Conservation (phyloP, 768 basidiomycete genomes). For the Amanita polypyramis region DNA sequence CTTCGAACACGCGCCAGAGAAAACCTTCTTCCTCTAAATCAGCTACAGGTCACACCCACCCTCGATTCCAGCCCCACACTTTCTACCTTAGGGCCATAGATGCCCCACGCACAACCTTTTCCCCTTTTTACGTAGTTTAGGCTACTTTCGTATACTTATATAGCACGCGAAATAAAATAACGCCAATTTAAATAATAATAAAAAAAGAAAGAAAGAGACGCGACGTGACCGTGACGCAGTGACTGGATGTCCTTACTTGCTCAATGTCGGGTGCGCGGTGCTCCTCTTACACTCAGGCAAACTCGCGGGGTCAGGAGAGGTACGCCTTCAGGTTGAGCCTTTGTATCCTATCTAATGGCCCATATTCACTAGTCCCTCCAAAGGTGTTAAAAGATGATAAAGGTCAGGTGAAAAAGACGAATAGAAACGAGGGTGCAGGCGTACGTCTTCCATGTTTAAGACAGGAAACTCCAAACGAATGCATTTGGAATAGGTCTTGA, state of each 20-base stretch:
- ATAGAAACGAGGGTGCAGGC: constrained; percentile 18
- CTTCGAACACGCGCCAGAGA: too few relatives aligned
- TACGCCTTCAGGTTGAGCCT: not conserved
- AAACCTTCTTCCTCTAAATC: too few relatives aligned
- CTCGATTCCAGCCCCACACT: too few relatives aligned
- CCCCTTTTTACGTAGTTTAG: too few relatives aligned
- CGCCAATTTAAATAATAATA: too few relatives aligned
- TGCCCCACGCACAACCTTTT: too few relatives aligned
- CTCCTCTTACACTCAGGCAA: not conserved
- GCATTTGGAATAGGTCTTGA: constrained; percentile 17
- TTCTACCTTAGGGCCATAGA: too few relatives aligned
- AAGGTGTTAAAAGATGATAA: constrained; percentile 9
- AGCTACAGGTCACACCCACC: too few relatives aligned
- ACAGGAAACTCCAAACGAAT: not conserved
- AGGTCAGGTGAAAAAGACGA: constrained; percentile 10
- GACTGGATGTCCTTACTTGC: not conserved
- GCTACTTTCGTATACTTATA: too few relatives aligned
- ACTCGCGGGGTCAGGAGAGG: not conserved
- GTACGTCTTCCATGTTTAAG: constrained; percentile 14
- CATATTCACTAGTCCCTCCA: not conserved
- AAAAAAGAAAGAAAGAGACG: too few relatives aligned
- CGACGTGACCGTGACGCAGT: not conserved
- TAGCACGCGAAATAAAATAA: too few relatives aligned
- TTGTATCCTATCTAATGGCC: not conserved
- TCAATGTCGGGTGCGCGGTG: too few relatives aligned